These are phyloP conservation scores for Taxillus chinensis DNA, from an alignment of 164 flowering plant species.

Conservation along the genomic window DNA sequence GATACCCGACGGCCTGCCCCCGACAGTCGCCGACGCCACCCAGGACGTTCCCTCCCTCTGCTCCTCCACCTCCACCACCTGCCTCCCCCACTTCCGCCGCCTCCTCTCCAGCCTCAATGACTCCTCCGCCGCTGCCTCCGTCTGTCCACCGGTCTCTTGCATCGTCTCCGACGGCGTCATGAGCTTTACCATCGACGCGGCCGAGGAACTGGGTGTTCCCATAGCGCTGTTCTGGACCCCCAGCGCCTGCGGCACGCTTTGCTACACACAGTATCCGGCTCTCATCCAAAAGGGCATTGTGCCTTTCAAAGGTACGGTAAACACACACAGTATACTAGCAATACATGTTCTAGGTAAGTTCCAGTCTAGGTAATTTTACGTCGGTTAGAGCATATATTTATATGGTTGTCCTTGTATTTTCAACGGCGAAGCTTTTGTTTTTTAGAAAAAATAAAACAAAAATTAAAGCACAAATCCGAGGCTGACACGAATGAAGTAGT, in stretches of 20 bases:
- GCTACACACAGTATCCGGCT: conserved; percentile 12
- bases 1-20: neutral
- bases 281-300: conserved; percentile 20
- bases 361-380: too few relatives aligned
- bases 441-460: too few relatives aligned
- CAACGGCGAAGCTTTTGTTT: too few relatives aligned
- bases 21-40: neutral
- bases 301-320: conserved; percentile 26
- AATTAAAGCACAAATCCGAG: too few relatives aligned
- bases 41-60: conserved; percentile 11
- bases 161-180: conserved; percentile 20
- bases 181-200: conserved; percentile 24
- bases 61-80: conserved; percentile 8
- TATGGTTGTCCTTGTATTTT: too few relatives aligned
- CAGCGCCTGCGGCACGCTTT: conserved; percentile 24
- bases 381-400: too few relatives aligned
- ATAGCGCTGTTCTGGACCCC: conserved; percentile 19
- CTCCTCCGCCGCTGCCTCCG: neutral
- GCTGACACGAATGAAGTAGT: too few relatives aligned
- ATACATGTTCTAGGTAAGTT: too few relatives aligned
- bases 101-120: conserved; percentile 8
- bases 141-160: conserved; percentile 10
- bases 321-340: too few relatives aligned
- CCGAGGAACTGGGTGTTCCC: conserved; percentile 19
- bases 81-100: conserved; percentile 19